Evolutionary conservation across 1,284 basidiomycete genomes (phyloP), one percentile per base, ranked within the genome.

Genomic region (Leucoagaricus sp.): DNA sequence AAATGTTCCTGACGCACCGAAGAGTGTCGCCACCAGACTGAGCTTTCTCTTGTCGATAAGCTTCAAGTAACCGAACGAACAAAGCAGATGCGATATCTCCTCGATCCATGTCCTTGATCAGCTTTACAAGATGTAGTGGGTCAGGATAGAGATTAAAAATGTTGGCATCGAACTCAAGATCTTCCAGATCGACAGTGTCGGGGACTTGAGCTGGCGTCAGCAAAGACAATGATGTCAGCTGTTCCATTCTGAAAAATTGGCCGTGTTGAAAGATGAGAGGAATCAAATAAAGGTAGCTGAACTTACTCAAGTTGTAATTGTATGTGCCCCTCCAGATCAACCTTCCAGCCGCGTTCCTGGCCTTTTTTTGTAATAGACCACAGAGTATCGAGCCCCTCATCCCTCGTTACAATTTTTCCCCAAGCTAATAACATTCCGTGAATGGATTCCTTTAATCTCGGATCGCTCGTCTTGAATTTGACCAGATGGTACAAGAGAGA

Each of bases 1-100:
- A 26, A 2, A 19, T 26, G 7, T 33, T 23, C 4, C 13, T 19
- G 28, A 63, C 72, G 60, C 49, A 89, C 87, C 76, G 76, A 44
- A 83, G 71, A 1, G 87, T 82, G 65, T 87, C 79, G 13, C 71
- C 67, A 15, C 78, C 77, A n/a, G 62, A 59, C 17, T 72, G 71
- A 21, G 66, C 63, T 61, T 78, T 82, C 46, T 72, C 70, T 34
- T 75, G 77, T 23, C 83, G 81, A 68, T 94, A 93, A 5, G 75
- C 77, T 65, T 92, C 87, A 6, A 96, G 75, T 21, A 91, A 74
- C 55, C 76, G 77, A 10, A 94, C 79, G 63, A 96, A 93, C 3
- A 95, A 60, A 34, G 83, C 82, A 4, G 87, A 87, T 0, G 84
- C 75, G 4, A 94, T 75, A 53, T 94, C 91, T 8, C 78, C 68